Evolutionary conservation across 2,329 filamentous ascomycete species (phyloP), one percentile per base, ranked within the genome.

Genomic region (Nemania sp.): DNA sequence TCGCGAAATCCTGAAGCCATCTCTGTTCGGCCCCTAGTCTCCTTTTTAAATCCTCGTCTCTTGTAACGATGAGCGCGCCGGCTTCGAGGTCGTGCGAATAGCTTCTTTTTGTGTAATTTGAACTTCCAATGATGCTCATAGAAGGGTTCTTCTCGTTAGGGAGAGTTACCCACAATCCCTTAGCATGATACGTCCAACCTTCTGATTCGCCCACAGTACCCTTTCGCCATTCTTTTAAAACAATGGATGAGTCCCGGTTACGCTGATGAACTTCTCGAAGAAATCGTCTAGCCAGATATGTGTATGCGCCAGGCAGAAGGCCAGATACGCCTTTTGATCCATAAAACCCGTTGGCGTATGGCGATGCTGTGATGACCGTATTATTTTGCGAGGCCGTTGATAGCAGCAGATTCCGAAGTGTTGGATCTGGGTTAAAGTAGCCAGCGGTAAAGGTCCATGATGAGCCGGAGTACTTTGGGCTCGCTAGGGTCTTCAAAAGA

Each of bases 171-270:
- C 95, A 98, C 1, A 98, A 84, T 0, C 96, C 96, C 80, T 99
- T 99, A 55, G 96, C 96, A 76, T 99, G 96, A 80, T 99, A 99
- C 0, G 95, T 98, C 96, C 97, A 99, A 0, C 93, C 95, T 0
- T 85, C 93, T 0, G 92, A 89, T 74, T 93, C 87, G 20, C 92
- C 92, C 2, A 97, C 92, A 0, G 89, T 92, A 8, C 96, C 96
- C 53, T 86, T 86, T 6, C 91, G 88, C 96, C 96, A 99, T 81
- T 99, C 96, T 70, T 93, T 92, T 3, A 99, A 84, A 3, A 87
- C 81, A 29, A 98, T 91, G 10, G 86, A 85, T 1, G 85, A 82
- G 11, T 84, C 84, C 4, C 82, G 82, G 49, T 82, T 82, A 45
- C 79, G 75, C 8, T 80, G 76, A 60, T 85, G 81, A 0, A 87